Evolutionary conservation across 441 rosid genomes (phyloP).

Genomic region (Syzygium malaccense): DNA sequence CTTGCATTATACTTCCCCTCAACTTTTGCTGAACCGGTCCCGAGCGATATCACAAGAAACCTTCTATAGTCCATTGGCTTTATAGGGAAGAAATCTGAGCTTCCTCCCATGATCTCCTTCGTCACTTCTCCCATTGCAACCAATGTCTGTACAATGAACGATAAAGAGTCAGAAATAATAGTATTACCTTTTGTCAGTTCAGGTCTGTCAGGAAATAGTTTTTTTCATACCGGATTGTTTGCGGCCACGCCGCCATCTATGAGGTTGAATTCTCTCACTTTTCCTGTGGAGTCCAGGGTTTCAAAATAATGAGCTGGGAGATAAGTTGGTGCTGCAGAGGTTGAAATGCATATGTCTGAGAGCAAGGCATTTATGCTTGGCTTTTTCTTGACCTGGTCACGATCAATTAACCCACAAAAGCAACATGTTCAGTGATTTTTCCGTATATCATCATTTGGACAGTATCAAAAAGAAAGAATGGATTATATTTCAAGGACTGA

Average conservation of each 20-base stretch:
- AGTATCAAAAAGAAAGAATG: neutral
- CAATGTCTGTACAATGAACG: constrained; percentile 24
- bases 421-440: neutral
- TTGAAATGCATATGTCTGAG: constrained; percentile 58
- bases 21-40: constrained; percentile 34
- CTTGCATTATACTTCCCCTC: constrained; percentile 35
- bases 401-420: neutral
- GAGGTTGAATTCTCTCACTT: constrained; percentile 45
- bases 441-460: neutral
- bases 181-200: neutral
- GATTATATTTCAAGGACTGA: neutral
- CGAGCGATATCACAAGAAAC: constrained; percentile 51
- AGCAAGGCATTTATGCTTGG: constrained; percentile 41
- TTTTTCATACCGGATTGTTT: constrained; percentile 44
- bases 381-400: constrained; percentile 26
- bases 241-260: constrained; percentile 75
- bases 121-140: constrained; percentile 56
- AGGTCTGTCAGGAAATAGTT: neutral
- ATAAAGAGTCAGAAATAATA: neutral
- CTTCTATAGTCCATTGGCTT: constrained; percentile 50
- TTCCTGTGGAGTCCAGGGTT: constrained; percentile 29
- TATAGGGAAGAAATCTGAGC: constrained; percentile 35
- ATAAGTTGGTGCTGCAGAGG: constrained; percentile 86
- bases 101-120: constrained; percentile 29
- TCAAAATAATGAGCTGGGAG: constrained; percentile 57